Evolutionary conservation across 2,329 filamentous ascomycete genomes (phyloP), one percentile per base, ranked within the genome.

Genomic region (Pestalotiopsis fici): DNA sequence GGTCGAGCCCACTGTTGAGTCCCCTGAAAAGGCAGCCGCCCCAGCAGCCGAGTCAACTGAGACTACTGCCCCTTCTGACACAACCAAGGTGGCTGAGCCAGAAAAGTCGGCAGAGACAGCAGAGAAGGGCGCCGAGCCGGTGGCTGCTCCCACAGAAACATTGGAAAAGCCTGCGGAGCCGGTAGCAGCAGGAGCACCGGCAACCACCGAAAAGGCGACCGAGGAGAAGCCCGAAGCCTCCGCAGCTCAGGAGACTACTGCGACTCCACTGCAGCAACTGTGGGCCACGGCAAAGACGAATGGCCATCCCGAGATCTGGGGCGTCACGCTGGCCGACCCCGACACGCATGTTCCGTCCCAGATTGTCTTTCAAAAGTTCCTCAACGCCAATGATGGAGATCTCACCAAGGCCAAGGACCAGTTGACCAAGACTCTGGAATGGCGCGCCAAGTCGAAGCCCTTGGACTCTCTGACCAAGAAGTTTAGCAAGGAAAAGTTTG

Each of bases 291-390:
- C 71, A 28, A 69, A 74, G 64, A 67, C 71, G 2, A 71, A 76
- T 64, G 85, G 81, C 18, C 86, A 97, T 80, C 82, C 82, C 64
- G 94, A 98, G 84, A 93, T 98, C 86, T 98, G 95, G 89, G 95
- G 95, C 61, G 89, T 98, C 65, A 83, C 87, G 37, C 88, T 98
- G 57, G 79, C 80, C 15, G 79, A 83, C 67, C 80, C 81, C 23
- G 78, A 74, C 3, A 76, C 81, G 54, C 86, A 94, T 74, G 85
- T 95, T 64, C 93, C 93, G 65, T 94, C 92, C 60, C 91, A 92
- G 77, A 90, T 97, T 73, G 88, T 98, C 64, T 85, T 98, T 61
- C 94, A 97, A 78, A 98, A 98, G 83, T 98, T 95, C 82, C 88
- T 98, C 66, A 93, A 95, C 73, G 95, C 95, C 77, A 98, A 98